Evolutionary conservation across 306 rosid species (phyloP), one percentile per base, ranked within the genome.

Genomic region (Begonia loranthoides): DNA sequence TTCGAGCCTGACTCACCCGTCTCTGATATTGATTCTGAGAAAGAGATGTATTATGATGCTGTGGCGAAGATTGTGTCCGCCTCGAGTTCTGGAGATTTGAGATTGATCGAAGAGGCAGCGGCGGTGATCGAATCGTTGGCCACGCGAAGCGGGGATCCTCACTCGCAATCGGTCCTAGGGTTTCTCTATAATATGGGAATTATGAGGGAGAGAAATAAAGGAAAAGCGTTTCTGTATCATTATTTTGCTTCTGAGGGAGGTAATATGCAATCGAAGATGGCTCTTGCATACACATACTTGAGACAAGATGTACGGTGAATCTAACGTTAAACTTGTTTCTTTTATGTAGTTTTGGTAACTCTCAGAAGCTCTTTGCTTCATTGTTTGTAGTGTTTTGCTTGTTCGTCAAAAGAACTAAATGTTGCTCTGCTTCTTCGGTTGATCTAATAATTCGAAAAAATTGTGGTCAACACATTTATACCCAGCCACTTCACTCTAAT

Each of bases 241-340:
- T 70, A 78, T 63, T 90, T 90, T 54, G 83, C 99, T 9, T 61
- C 92, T 0, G 76, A 80, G 12, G 79, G 74, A 24, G 99, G 88
- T 41, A 86, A 83, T 54, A 83, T 76, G 92, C 93, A 90, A 56
- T 90, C 99, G 21, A 90, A 80, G 71, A 86, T 90, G 99, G 87
- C 95, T 45, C 75, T 90, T 62, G 99, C 99, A 45, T 90, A 90
- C 40, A 75, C 70, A 16, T 86, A 90, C 74, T 66, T 61, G 11
- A 88, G 93, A 64, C 99, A 90, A 80, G 94, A 90, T 52, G 99
- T 90, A 46, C 57, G 82, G 15, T 24, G 64, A 59, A 24, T 39
- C 49, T 5, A 44, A 13, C 17, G 48, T 60, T 50, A 19, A 41
- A 41, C 54, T 45, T 9, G 15, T 38, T 22, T 52, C 4, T 22